A percentile compares a stretch with the other conserved stretches of the same genome.
These are phyloP conservation scores for Xylona heveae DNA, from an alignment of 495 filamentous ascomycete genomes.

Conservation along the genomic window DNA sequence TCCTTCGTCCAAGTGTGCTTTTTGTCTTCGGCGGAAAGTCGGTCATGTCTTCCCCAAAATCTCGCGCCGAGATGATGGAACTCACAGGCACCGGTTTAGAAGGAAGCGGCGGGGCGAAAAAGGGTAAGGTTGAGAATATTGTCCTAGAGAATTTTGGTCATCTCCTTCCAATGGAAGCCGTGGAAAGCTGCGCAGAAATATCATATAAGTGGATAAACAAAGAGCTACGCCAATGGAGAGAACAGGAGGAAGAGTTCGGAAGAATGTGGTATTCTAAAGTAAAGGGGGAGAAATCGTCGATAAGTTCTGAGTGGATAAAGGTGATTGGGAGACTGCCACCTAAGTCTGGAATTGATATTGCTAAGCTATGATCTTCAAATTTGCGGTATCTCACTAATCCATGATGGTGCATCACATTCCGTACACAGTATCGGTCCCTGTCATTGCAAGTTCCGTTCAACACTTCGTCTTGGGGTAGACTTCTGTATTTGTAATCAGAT, in stretches of 20 bases:
- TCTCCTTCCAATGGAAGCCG: constrained; percentile 65
- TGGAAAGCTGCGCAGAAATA: constrained; percentile 33
- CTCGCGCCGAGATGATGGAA: constrained; percentile 33
- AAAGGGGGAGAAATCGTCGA: constrained; percentile 30
- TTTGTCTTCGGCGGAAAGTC: constrained; percentile 60
- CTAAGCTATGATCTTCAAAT: too few species aligned
- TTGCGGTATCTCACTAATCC: too few species aligned
- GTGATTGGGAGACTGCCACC: constrained; percentile 22
- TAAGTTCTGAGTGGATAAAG: constrained; percentile 34
- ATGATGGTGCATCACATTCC: too few species aligned
- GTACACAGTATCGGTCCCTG: too few species aligned
- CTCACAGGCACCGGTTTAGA: constrained; percentile 39
- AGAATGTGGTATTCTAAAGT: constrained; percentile 27
- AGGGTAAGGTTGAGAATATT: constrained; percentile 50
- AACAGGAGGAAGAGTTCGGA: constrained; percentile 37
- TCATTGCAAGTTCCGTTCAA: too few species aligned
- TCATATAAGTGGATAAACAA: constrained; percentile 37
- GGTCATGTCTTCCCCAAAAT: constrained; percentile 31
- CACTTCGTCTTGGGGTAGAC: too few species aligned
- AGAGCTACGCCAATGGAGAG: constrained; percentile 41
- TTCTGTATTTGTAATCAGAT: too few species aligned
- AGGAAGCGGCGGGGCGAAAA: constrained; percentile 41
- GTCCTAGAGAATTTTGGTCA: constrained; percentile 51
- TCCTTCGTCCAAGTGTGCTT: constrained; percentile 55
- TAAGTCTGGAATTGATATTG: too few species aligned